These are phyloP conservation scores for Gonapodya prolifera DNA, from an alignment of 192 early-diverging fungal species.

Conservation along the genomic window DNA sequence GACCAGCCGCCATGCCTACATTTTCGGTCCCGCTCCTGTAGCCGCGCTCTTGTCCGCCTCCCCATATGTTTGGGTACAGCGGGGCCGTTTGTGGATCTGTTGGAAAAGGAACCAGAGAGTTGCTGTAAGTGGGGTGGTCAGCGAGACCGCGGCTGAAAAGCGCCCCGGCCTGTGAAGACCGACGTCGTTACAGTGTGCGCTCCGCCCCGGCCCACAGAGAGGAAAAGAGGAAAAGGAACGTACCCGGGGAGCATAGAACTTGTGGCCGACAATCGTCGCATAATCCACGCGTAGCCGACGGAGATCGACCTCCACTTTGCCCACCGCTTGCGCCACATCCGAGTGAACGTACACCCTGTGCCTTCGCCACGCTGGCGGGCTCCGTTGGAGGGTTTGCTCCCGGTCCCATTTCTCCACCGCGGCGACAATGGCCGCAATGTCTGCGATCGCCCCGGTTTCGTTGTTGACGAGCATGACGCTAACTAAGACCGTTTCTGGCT, in stretches of 20 bases:
- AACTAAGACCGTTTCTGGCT: conserved; percentile 78
- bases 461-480: conserved; percentile 97
- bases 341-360: conserved; percentile 82
- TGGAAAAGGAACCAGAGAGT: background rate
- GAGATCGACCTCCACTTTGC: conserved; percentile 88
- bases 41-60: conserved; percentile 1
- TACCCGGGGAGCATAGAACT: conserved; percentile 89
- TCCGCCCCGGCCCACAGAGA: background rate
- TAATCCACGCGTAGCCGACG: conserved; percentile 85
- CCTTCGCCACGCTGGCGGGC: background rate
- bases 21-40: background rate
- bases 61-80: background rate
- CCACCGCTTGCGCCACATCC: conserved; percentile 90
- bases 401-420: background rate
- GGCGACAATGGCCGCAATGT: background rate
- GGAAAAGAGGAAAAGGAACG: background rate
- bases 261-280: conserved; percentile 92
- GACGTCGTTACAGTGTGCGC: background rate
- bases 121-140: background rate
- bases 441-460: conserved; percentile 66
- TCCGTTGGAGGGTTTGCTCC: background rate
- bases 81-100: background rate
- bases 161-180: background rate
- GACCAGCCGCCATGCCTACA: background rate
- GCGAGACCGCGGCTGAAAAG: background rate